Conservation (phyloP, 129 eudicot genomes). For the Chrysanthemum seticuspe region DNA sequence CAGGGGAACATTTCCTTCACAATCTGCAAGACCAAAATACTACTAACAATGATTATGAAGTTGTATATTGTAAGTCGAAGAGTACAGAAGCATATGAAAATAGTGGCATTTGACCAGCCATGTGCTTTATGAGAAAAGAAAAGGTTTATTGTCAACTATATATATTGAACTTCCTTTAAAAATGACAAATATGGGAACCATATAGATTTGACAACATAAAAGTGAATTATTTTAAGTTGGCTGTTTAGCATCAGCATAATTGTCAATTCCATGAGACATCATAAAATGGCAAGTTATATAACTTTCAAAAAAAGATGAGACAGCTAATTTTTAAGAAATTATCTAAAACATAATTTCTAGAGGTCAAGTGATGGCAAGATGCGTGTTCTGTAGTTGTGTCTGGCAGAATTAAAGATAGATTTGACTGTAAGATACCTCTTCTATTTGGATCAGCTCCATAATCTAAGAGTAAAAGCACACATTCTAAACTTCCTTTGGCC, state of each 20-base stretch:
- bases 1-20: constrained; percentile 76
- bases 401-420: not conserved
- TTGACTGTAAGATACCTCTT: constrained; percentile 47
- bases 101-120: not conserved
- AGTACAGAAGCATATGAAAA: not conserved
- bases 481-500: constrained; percentile 56
- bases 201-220: too few relatives aligned
- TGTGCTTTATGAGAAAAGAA: too few relatives aligned
- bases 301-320: not conserved
- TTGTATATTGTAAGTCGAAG: not conserved
- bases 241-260: not conserved
- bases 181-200: too few relatives aligned
- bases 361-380: not conserved
- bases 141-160: too few relatives aligned
- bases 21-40: constrained; percentile 42
- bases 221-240: not conserved
- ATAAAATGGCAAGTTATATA: not conserved
- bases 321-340: not conserved
- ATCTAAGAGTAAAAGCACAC: constrained; percentile 67
- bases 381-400: not conserved
- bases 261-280: not conserved
- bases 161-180: too few relatives aligned
- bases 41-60: constrained; percentile 9
- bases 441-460: constrained; percentile 79
- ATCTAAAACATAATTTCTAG: not conserved